Conservation (phyloP, 331 rosid species). For the Saraca asoca region DNA sequence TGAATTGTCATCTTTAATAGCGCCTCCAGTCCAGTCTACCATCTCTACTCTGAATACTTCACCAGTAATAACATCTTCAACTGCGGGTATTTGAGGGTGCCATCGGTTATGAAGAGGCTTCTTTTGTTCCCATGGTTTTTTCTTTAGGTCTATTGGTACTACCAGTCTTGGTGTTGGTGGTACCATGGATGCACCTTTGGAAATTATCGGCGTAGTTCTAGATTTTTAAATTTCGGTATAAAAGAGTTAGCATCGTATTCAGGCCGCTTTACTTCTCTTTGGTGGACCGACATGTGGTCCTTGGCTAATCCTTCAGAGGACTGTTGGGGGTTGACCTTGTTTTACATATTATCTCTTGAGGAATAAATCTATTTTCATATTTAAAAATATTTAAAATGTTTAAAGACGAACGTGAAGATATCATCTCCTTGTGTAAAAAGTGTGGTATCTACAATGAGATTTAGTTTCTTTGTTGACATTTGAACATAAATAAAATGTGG, state of each 20-base stretch:
- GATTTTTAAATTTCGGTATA: constrained; percentile 1
- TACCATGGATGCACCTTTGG: constrained; percentile 54
- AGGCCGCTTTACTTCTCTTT: not conserved
- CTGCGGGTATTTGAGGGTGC: constrained; percentile 60
- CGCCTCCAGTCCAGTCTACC: constrained; percentile 50
- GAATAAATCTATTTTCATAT: too few species aligned
- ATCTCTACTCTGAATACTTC: constrained; percentile 41
- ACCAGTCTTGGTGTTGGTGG: constrained; percentile 60
- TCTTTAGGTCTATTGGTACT: constrained; percentile 67
- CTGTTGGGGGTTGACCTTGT: too few species aligned
- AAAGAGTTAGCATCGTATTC: constrained; percentile 14
- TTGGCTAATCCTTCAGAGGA: too few species aligned
- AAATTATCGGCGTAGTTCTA: not conserved
- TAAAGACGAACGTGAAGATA: too few species aligned
- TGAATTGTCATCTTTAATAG: constrained; percentile 60
- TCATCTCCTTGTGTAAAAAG: too few species aligned
- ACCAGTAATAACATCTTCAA: constrained; percentile 20
- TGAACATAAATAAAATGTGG: too few species aligned
- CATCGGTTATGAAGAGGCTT: constrained; percentile 83
- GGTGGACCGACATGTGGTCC: not conserved
- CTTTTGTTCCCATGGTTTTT: constrained; percentile 75
- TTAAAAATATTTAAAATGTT: too few species aligned
- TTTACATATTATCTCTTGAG: too few species aligned
- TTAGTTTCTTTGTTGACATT: too few species aligned
- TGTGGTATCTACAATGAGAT: too few species aligned